phyloP scores from a whole-genome alignment of 345 rosid genomes.

The Salix dunnii region DNA sequence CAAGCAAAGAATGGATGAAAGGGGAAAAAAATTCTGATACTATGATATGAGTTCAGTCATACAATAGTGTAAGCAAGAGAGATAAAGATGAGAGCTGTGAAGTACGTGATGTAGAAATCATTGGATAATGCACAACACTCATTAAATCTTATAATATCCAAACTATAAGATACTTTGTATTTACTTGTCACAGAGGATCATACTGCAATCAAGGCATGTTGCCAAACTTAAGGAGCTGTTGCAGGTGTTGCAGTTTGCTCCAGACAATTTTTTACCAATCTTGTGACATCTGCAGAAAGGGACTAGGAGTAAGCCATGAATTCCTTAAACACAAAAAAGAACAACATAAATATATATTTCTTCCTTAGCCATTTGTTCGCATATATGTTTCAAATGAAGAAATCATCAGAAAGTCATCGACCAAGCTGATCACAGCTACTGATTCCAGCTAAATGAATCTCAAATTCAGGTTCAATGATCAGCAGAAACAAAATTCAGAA shows the following conservation, averaged over 20 bases:
- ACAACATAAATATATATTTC: neutral
- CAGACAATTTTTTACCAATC: conserved; percentile 40
- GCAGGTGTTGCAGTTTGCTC: conserved; percentile 55
- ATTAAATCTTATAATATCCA: neutral
- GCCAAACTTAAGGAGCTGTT: conserved; percentile 48
- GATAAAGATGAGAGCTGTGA: neutral
- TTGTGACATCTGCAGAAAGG: conserved; percentile 50
- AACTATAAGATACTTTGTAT: conserved; percentile 7
- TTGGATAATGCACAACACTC: neutral
- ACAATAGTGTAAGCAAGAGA: neutral
- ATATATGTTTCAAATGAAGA: neutral
- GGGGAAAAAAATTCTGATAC: too few species aligned
- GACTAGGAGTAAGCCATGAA: neutral
- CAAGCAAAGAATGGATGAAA: neutral
- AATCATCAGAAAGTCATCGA: too few species aligned
- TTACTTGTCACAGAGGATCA: conserved; percentile 60
- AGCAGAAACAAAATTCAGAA: neutral
- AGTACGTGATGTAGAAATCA: neutral
- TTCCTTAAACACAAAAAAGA: neutral
- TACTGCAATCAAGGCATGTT: conserved; percentile 58
- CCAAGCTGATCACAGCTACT: too few species aligned
- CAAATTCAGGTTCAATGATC: neutral
- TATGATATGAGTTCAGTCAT: too few species aligned
- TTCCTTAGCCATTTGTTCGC: neutral
- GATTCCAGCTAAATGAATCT: too few species aligned